These are phyloP conservation scores for Cladobotryum protrusum DNA, from an alignment of 2,329 filamentous ascomycete genomes.

Conservation along the genomic window DNA sequence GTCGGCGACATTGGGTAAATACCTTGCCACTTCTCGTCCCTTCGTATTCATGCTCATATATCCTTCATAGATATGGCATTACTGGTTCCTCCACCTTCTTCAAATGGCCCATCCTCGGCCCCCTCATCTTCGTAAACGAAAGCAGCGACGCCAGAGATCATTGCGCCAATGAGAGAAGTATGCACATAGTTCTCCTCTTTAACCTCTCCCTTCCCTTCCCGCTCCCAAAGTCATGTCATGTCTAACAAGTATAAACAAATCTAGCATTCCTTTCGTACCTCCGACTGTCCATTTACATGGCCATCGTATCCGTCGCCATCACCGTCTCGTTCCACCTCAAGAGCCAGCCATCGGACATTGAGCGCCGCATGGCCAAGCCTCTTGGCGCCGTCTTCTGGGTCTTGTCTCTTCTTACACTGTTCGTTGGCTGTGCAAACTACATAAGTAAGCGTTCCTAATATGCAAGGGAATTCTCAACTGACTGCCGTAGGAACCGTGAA, in stretches of 20 bases:
- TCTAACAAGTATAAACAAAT: background rate
- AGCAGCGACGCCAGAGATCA: conserved; percentile 71
- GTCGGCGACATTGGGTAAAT: conserved; percentile 36
- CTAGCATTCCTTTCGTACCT: conserved; percentile 82
- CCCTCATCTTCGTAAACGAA: conserved; percentile 68
- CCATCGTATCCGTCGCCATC: conserved; percentile 83
- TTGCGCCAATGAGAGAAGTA: conserved; percentile 71
- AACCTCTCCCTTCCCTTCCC: background rate
- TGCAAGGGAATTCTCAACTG: background rate
- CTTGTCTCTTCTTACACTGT: conserved; percentile 69
- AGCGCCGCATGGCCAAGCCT: conserved; percentile 72
- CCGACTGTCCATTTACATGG: conserved; percentile 82
- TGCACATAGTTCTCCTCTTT: conserved; percentile 11
- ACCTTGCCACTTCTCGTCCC: background rate
- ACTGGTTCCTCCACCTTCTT: conserved; percentile 42
- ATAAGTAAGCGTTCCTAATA: too few relatives aligned
- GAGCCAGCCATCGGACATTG: conserved; percentile 59
- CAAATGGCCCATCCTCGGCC: conserved; percentile 57
- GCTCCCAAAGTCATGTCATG: background rate
- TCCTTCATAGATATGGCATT: conserved; percentile 14
- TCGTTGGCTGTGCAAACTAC: conserved; percentile 78
- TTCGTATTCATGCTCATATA: background rate
- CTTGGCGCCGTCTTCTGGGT: conserved; percentile 86
- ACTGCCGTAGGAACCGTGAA: conserved; percentile 56
- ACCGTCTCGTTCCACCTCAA: conserved; percentile 91